Conservation (phyloP, 495 filamentous ascomycete species). For the Hypomontagnella submonticulosa region DNA sequence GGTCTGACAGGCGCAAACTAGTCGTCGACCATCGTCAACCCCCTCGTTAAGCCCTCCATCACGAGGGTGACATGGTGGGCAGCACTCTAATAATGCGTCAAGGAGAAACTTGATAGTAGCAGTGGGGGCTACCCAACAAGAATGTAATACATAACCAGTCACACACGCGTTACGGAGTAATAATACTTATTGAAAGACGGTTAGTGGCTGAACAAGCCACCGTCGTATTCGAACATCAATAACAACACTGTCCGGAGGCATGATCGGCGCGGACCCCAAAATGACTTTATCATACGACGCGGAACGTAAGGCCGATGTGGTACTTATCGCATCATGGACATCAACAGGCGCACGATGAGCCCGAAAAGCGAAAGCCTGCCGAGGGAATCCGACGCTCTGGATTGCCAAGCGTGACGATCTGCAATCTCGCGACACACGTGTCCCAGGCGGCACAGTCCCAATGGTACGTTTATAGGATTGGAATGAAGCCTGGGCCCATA, state of each 20-base stretch:
- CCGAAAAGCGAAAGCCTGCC: constrained; percentile 38
- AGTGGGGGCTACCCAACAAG: constrained; percentile 37
- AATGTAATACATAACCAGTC: constrained; percentile 32
- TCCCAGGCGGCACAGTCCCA: constrained; percentile 41
- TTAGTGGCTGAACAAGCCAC: constrained; percentile 34
- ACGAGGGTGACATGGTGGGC: constrained; percentile 35
- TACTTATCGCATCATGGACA: constrained; percentile 34
- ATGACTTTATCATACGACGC: constrained; percentile 33
- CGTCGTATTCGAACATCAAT: constrained; percentile 35
- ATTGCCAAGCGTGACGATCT: constrained; percentile 42
- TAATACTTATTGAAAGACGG: constrained; percentile 16
- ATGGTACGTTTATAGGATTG: constrained; percentile 30
- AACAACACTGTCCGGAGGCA: constrained; percentile 20
- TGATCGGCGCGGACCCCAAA: constrained; percentile 45
- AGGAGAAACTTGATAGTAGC: constrained; percentile 25
- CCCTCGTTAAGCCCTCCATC: constrained; percentile 29
- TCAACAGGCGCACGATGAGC: constrained; percentile 15
- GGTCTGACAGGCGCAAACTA: constrained; percentile 40
- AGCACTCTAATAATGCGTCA: constrained; percentile 41
- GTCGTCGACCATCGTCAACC: constrained; percentile 28
- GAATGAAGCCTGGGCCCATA: constrained; percentile 19
- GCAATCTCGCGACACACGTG: constrained; percentile 46
- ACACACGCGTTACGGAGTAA: constrained; percentile 32
- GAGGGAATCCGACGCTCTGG: constrained; percentile 45
- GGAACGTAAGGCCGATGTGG: constrained; percentile 31